Base-by-base conservation (phyloP, 1,284 basidiomycete species). In the Cutaneotrichosporon daszewskae region DNA sequence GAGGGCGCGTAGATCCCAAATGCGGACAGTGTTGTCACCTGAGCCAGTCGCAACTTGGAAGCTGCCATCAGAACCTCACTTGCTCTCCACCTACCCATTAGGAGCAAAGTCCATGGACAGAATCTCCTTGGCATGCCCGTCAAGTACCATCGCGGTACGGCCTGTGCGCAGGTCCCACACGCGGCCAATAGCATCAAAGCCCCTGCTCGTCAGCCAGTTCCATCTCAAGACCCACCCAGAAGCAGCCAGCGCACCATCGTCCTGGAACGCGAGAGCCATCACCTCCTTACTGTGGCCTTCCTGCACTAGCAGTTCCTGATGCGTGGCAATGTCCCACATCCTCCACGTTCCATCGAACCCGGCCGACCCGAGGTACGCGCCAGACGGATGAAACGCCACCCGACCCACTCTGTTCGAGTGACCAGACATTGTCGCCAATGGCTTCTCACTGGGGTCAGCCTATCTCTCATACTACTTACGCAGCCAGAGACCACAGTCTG, bases 341-440 rank as follows among this genome's bases (percentile, higher is more conserved):
- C 95, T 76, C 94, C 95, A 99, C n/a, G 94, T 90, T 4, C 89
- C 95, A 68, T 99, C 95, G 59, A 94, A 98, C 47, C 89, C 89
- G 0, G 94, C 92, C 49, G 89, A 92, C 1, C 86, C 94, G 12
- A 96, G 79, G 63, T 94, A 96, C 35, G 82, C 72, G 1, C 95
- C 95, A 0, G 87, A 89, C 0, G 95, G 92, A 69, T 99, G 95
- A 70, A 98, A 98, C 0, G 85, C 89, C 10, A 96, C 85, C 12
- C 94, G 81, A 57, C 88, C 92, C 3, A 99, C 84, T 16, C 95
- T 83, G 45, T 84, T 86, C 60, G 84, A 79, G 62, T 98, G 95
- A 0, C 95, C 95, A 65, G 83, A 80, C 59, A 98, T 72, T 1
- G 83, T 81, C 0, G 85, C 79, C 12, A 98, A 61, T 0, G 95